Evolutionary conservation across 2,329 filamentous ascomycete genomes (phyloP), one percentile per base, ranked within the genome.

Genomic region (Trichoderma atrobrunneum): DNA sequence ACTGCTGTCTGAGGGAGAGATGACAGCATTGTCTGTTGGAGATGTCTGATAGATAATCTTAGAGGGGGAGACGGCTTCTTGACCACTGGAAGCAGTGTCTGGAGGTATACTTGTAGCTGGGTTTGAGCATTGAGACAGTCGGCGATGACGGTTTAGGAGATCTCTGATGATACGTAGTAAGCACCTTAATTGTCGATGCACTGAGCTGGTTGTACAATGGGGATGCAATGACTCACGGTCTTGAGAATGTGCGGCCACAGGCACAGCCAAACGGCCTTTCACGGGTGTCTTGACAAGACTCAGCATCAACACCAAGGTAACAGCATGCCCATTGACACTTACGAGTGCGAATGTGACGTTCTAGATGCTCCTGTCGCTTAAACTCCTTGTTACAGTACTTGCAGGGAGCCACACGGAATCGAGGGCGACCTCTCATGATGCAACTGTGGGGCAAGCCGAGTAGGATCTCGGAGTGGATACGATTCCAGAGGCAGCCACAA

Each of bases 341-440:
- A 24, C 48, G 48, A 11, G 48, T 54, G n/a, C 48, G 48, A 24
- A 54, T 60, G 5, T 60, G 57, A n/a, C 57, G 28, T 7, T 60
- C 57, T 3, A 60, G 28, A 8, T 60, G 57, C 30, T 60, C 57
- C 30, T 60, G 57, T 32, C 57, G 57, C 18, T 60, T 60, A 2
- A 60, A 60, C n/a, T 60, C 57, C 30, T 60, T 60, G 57, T 60
- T 60, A 60, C 57, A 60, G 57, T 60, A 60, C 32, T 34, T 60
- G 30, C 57, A 60, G 8, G 32, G 57, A 60, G 57, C 57, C 28
- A 60, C 57, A 34, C 57, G 57, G 57, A 60, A 60, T 11, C 57
- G 57, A 34, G 57, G 57, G 57, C 57, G 57, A 30, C 57, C 57
- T 34, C 32, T 60, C 57, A 60, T 60, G 57, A 34, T 60, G 57